Base-by-base conservation (phyloP, 768 basidiomycete genomes). In the Royoungia palumana region DNA sequence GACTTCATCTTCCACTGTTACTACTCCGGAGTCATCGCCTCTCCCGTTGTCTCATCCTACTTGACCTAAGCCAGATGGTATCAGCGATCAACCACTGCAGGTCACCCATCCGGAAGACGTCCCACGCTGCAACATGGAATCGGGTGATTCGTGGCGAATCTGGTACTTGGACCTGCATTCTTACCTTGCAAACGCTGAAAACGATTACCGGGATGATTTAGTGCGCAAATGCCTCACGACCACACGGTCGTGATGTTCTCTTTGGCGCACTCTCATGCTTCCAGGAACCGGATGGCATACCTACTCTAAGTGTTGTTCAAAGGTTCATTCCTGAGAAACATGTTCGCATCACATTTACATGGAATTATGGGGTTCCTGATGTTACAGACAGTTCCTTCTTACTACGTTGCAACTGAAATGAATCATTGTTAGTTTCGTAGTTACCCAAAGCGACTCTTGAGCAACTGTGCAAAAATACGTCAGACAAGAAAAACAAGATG, bases 401-500 rank as follows among this genome's bases (percentile, higher is more conserved):
- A 14, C 12, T 14, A 37, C 8, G 13, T 37, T 7, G 19, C 5
- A 14, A 27, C 6, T 12, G 28, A 27, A 10, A 27, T 27, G 25
- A n/a, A n/a, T 14, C 12, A 5, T 22, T 49, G 16, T 17, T 41
- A 37, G 21, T 24, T 16, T 7, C 41, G 35, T 21, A 13, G 13
- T 16, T 41, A 60, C 12, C 38, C 48, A 30, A 60, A 50, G 12
- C 41, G 46, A 17, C 36, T 60, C 40, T 60, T 53, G 32, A 59
- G 41, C 44, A 59, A 24, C 59, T 61, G 17, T 3, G 6, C 2
- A 14, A 7, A 47, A 44, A 6, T 28, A 5, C 10, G 6, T 51
- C 25, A 41, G 38, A 16, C n/a, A 17, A 39, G 36, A 3, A 9
- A 38, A 2, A 1, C 5, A 34, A 12, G 24, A 19, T 13, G 0